Percentiles rank a stretch among this genome's conserved stretches.
Evolutionary conservation across 495 filamentous ascomycete genomes (phyloP).

Genomic region (Pseudoneurospora amorphoporcata): DNA sequence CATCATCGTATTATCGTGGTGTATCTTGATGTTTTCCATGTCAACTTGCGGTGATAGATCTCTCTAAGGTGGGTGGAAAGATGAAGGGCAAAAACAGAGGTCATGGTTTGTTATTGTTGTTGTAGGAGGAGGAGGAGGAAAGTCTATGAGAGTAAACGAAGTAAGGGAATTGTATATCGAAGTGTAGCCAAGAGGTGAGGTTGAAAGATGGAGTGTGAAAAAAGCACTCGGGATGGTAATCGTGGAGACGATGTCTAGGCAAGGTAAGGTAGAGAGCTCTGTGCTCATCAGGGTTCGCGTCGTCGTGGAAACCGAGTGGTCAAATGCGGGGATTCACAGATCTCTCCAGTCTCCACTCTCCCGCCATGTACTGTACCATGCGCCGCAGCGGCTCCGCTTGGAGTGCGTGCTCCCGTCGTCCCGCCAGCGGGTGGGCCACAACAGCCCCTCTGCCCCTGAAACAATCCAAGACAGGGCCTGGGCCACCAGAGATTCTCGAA

Average conservation of each 20-base stretch:
- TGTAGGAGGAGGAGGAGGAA: too few relatives aligned
- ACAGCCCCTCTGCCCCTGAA: not conserved
- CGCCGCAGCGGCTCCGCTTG: not conserved
- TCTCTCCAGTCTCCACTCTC: not conserved
- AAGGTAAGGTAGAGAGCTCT: not conserved
- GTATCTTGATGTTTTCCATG: not conserved
- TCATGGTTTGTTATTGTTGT: not conserved
- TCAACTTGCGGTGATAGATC: not conserved
- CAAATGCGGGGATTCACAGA: not conserved
- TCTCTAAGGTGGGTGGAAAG: not conserved
- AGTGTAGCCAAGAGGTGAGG: not conserved
- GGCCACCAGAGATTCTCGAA: not conserved
- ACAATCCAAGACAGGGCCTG: not conserved
- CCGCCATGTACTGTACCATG: too few relatives aligned
- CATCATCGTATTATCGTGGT: not conserved
- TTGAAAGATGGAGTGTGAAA: not conserved
- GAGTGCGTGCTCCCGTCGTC: not conserved
- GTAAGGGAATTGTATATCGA: not conserved
- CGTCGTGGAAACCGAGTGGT: not conserved
- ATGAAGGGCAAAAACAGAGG: not conserved
- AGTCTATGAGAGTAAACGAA: too few relatives aligned
- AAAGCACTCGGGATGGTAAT: not conserved
- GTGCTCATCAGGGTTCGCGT: not conserved
- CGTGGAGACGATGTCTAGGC: not conserved
- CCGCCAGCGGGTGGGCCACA: not conserved